These are phyloP conservation scores for Raddia guianensis DNA, from an alignment of 176 grass and related monocot species.

Conservation along the genomic window DNA sequence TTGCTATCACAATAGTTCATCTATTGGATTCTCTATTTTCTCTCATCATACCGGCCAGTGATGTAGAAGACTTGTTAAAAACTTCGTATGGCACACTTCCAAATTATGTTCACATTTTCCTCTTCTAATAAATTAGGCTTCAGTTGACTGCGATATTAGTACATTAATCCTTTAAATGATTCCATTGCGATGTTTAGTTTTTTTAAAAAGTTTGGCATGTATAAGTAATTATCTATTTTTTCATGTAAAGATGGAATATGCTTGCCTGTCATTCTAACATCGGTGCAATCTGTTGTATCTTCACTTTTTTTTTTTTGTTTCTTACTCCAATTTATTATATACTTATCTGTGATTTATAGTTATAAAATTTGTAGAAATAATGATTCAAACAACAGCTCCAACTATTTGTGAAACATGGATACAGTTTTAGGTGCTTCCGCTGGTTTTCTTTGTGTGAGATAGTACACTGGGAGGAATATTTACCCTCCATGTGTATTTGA, in stretches of 20 bases:
- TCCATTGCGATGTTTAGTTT: background rate
- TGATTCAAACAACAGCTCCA: slow-evolving; percentile 12
- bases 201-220: background rate
- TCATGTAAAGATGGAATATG: slow-evolving; percentile 4
- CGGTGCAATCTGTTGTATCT: background rate
- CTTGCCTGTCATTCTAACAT: background rate
- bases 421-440: slow-evolving; percentile 18
- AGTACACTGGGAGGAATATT: background rate
- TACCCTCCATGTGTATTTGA: background rate
- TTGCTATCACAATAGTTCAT: background rate
- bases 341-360: background rate
- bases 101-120: background rate
- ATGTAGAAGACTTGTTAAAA: background rate
- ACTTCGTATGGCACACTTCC: no score
- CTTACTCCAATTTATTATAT: background rate
- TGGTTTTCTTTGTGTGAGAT: background rate
- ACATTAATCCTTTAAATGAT: background rate
- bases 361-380: background rate
- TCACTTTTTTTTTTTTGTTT: background rate
- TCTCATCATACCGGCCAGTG: background rate
- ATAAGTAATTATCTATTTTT: background rate
- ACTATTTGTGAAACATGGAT: background rate
- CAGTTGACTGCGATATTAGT: background rate
- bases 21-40: background rate
- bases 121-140: background rate